A percentile compares a stretch with the other conserved stretches of the same genome.
phyloP scores from a whole-genome alignment of 2,329 filamentous ascomycete genomes.

The Chaetomiaceae sp. region DNA sequence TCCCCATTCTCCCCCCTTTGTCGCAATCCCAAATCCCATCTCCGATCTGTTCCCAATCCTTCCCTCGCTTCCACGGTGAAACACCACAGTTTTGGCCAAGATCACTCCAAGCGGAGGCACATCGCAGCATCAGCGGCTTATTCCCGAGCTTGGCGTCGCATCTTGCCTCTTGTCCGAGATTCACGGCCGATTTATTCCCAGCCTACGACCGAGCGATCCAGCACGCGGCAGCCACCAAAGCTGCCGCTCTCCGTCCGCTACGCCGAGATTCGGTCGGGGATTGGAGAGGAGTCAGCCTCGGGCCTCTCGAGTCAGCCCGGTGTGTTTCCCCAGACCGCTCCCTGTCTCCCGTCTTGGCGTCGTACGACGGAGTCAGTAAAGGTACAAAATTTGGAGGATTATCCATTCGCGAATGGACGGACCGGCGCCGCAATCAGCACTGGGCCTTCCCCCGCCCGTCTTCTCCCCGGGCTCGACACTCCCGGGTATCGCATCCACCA shows the following conservation, averaged over 20 bases:
- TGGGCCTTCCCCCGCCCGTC: conserved; percentile 4
- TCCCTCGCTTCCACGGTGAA: conserved; percentile 13
- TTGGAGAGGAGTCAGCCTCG: no score
- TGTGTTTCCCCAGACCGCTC: not conserved
- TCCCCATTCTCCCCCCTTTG: not conserved
- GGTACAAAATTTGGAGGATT: no score
- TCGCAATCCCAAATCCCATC: conserved; percentile 10
- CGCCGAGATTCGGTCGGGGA: no score
- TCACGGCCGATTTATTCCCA: not conserved
- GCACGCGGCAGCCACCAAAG: no score
- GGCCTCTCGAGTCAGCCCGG: not conserved
- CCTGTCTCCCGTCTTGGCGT: not conserved
- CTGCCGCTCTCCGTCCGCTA: no score
- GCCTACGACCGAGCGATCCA: no score
- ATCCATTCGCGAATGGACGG: conserved; percentile 8
- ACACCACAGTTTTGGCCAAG: not conserved
- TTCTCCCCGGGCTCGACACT: conserved; percentile 4
- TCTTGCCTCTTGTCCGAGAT: not conserved
- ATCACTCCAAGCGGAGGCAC: not conserved
- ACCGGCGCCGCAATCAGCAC: not conserved
- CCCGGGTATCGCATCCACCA: conserved; percentile 16
- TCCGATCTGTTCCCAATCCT: conserved; percentile 10
- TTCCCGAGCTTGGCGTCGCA: conserved; percentile 6
- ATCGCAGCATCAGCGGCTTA: conserved; percentile 1
- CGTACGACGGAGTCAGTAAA: no score